Percentiles rank a stretch among this genome's conserved stretches.
Evolutionary conservation across 2,329 filamentous ascomycete species (phyloP).

Genomic region (Nigrospora osmanthi): DNA sequence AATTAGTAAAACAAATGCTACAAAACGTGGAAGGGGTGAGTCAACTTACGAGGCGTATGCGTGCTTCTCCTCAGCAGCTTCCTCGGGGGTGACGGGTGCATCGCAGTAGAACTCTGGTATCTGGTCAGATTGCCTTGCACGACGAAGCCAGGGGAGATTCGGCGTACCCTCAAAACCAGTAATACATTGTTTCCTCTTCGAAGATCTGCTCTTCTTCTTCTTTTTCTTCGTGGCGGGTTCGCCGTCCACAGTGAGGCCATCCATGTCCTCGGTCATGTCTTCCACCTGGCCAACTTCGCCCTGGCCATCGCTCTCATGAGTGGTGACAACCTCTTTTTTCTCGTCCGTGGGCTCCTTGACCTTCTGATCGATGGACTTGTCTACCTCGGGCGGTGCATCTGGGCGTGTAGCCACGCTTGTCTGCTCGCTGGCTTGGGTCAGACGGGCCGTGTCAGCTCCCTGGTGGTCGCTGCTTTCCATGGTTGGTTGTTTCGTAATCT

Average conservation of each 20-base stretch:
- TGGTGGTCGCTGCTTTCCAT: no score
- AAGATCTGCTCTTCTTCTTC: slow-evolving; percentile 26
- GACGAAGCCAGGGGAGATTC: background rate
- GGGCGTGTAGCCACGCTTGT: no score
- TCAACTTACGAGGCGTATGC: slow-evolving; percentile 58
- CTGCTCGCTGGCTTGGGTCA: no score
- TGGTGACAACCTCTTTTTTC: no score
- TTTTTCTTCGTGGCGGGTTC: slow-evolving; percentile 29
- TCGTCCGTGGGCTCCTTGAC: no score
- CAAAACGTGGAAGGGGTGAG: slow-evolving; percentile 11
- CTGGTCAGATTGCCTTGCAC: slow-evolving; percentile 5
- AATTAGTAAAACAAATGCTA: background rate
- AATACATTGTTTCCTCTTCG: slow-evolving; percentile 32
- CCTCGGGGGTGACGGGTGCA: slow-evolving; percentile 63
- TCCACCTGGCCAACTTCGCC: background rate
- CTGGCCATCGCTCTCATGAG: background rate
- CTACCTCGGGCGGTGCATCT: no score
- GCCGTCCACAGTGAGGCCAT: slow-evolving; percentile 1
- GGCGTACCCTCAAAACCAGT: slow-evolving; percentile 63
- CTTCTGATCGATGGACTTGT: no score
- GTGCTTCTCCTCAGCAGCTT: slow-evolving; percentile 56
- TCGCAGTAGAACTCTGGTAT: slow-evolving; percentile 67
- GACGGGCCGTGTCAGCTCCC: no score
- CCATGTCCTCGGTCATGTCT: background rate
- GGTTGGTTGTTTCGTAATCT: no score